A percentile compares a stretch with the other conserved stretches of the same genome.
Evolutionary conservation across 805 yeast genomes (phyloP).

Genomic region (Ogataea nitratoaversa): DNA sequence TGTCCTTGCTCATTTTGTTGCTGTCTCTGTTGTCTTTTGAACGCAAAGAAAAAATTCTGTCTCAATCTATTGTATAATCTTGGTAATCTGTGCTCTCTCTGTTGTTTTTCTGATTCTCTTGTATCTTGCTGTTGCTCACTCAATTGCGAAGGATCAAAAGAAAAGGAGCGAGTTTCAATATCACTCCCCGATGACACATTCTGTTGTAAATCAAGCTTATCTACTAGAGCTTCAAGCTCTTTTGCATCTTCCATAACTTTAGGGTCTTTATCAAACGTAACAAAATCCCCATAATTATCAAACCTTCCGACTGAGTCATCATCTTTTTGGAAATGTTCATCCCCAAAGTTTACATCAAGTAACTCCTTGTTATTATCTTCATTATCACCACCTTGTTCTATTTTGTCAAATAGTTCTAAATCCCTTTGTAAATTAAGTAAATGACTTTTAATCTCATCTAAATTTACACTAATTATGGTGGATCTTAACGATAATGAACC

Average conservation of each 20-base stretch:
- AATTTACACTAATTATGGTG: constrained; percentile 7
- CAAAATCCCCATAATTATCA: too few relatives aligned
- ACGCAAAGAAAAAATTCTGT: constrained; percentile 11
- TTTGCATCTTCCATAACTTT: not conserved
- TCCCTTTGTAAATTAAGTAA: constrained; percentile 11
- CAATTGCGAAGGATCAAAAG: not conserved
- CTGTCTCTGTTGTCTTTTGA: constrained; percentile 7
- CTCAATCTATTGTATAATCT: constrained; percentile 14
- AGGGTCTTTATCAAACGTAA: not conserved
- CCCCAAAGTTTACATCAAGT: too few relatives aligned
- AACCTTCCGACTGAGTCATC: too few relatives aligned
- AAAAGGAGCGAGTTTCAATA: not conserved
- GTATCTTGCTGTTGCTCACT: not conserved
- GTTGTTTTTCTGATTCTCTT: not conserved
- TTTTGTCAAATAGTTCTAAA: not conserved
- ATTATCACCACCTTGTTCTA: not conserved
- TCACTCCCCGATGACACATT: not conserved
- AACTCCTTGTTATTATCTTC: not conserved
- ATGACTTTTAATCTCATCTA: constrained; percentile 11
- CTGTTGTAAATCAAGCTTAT: not conserved
- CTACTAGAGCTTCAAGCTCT: not conserved
- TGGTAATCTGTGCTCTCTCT: constrained; percentile 13
- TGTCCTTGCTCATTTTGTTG: not conserved
- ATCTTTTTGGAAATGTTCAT: too few relatives aligned
- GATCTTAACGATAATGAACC: constrained; percentile 14